Evolutionary conservation across 257 asterid genomes (phyloP).

Genomic region (Solanum megistacrolobum): DNA sequence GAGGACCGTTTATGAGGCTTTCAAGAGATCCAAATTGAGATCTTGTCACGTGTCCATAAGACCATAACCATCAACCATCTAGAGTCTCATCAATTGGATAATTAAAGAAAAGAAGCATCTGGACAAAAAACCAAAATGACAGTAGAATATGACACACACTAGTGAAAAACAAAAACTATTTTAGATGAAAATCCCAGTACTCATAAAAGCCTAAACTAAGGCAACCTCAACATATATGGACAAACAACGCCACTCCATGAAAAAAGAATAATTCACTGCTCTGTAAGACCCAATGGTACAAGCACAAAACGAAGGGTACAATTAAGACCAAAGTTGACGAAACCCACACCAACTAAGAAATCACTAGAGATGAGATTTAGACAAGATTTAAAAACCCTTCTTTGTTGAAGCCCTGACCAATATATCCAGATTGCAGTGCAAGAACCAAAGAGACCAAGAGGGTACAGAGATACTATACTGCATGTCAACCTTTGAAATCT

Average conservation of each 20-base stretch:
- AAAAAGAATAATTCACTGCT: neutral
- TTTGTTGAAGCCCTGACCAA: neutral
- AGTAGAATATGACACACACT: too few species aligned
- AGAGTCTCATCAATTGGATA: too few species aligned
- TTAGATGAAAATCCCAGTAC: too few species aligned
- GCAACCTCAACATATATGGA: neutral
- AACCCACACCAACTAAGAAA: neutral
- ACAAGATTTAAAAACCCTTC: neutral
- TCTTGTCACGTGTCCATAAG: too few species aligned
- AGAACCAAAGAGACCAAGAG: neutral
- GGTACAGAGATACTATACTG: neutral
- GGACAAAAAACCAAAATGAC: too few species aligned
- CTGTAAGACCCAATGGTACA: neutral
- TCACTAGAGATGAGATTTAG: neutral
- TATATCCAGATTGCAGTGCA: neutral
- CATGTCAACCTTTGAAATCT: neutral
- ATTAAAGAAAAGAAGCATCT: too few species aligned
- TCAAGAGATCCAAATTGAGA: too few species aligned
- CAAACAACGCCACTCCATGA: neutral
- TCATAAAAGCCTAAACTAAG: too few species aligned
- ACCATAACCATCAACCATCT: too few species aligned
- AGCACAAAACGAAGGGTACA: neutral
- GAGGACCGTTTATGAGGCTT: neutral
- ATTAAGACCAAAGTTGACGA: neutral
- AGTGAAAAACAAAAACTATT: too few species aligned